phyloP scores from a whole-genome alignment of 2,329 filamentous ascomycete species.

The Dryadomyces quercivorus region DNA sequence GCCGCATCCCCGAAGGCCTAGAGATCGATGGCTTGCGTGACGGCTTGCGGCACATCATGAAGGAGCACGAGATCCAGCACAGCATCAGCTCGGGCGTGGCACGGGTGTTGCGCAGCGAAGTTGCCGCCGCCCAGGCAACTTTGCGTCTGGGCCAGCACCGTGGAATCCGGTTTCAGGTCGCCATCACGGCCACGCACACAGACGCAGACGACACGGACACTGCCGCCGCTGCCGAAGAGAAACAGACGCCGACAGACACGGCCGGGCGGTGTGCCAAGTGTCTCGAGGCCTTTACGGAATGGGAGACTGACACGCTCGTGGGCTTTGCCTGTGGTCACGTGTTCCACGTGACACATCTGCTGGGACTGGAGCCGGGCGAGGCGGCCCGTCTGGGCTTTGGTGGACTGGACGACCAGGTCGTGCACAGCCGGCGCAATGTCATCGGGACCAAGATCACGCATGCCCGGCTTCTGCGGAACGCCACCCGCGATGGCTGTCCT shows the following conservation, averaged over 20 bases:
- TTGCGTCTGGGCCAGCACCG: constrained; percentile 68
- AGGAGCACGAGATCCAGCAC: constrained; percentile 90
- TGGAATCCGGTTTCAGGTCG: constrained; percentile 80
- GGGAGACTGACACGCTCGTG: constrained; percentile 59
- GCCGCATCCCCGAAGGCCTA: constrained; percentile 81
- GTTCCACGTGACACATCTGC: constrained; percentile 63
- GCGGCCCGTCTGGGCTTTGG: constrained; percentile 27
- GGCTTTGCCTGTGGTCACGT: constrained; percentile 76
- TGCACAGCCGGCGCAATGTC: constrained; percentile 40
- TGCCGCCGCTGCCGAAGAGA: background rate
- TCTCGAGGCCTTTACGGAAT: constrained; percentile 41
- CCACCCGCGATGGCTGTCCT: constrained; percentile 53
- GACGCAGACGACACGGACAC: background rate
- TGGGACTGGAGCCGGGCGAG: constrained; percentile 39
- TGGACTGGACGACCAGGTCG: constrained; percentile 23
- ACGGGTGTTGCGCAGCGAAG: constrained; percentile 74
- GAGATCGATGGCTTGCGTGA: constrained; percentile 86
- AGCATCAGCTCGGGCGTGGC: constrained; percentile 88
- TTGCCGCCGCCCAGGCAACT: constrained; percentile 69
- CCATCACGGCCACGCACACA: constrained; percentile 16
- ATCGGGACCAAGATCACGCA: constrained; percentile 82
- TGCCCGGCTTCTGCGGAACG: constrained; percentile 64
- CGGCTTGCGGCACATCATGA: constrained; percentile 79
- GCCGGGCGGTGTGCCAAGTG: constrained; percentile 47
- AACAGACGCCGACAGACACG: background rate